Evolutionary conservation across 1,139 yeast species (phyloP).

Genomic region (Arxiozyma telluris): DNA sequence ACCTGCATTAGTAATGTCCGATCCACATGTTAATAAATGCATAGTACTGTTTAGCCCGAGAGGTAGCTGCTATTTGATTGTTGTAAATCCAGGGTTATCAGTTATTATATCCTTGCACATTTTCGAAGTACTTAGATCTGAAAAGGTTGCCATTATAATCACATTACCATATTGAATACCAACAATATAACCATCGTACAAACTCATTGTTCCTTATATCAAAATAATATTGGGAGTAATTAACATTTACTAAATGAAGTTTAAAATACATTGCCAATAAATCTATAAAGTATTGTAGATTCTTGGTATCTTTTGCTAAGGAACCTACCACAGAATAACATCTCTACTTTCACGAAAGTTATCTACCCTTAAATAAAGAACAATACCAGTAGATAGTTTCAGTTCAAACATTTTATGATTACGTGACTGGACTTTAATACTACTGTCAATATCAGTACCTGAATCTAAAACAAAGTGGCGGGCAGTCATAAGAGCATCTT

Average conservation of each 20-base stretch:
- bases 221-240: conserved; percentile 22
- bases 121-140: conserved; percentile 14
- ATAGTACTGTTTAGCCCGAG: conserved; percentile 8
- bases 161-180: conserved; percentile 16
- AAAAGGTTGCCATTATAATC: conserved; percentile 15
- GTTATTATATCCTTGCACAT: conserved; percentile 10
- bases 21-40: conserved; percentile 10
- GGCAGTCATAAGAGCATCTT: conserved; percentile 46
- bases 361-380: conserved; percentile 43
- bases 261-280: conserved; percentile 38
- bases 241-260: conserved; percentile 51
- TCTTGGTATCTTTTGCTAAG: conserved; percentile 49
- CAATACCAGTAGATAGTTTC: conserved; percentile 41
- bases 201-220: conserved; percentile 4
- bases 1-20: conserved; percentile 16
- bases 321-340: conserved; percentile 50
- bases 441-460: conserved; percentile 61
- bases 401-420: conserved; percentile 48
- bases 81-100: conserved; percentile 8
- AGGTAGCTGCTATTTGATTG: conserved; percentile 12
- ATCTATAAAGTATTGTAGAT: conserved; percentile 54
- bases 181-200: conserved; percentile 7
- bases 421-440: conserved; percentile 49
- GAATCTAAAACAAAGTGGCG: conserved; percentile 44
- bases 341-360: conserved; percentile 54